phyloP scores from a whole-genome alignment of 805 yeast genomes.

The Wickerhamomyces bovis region DNA sequence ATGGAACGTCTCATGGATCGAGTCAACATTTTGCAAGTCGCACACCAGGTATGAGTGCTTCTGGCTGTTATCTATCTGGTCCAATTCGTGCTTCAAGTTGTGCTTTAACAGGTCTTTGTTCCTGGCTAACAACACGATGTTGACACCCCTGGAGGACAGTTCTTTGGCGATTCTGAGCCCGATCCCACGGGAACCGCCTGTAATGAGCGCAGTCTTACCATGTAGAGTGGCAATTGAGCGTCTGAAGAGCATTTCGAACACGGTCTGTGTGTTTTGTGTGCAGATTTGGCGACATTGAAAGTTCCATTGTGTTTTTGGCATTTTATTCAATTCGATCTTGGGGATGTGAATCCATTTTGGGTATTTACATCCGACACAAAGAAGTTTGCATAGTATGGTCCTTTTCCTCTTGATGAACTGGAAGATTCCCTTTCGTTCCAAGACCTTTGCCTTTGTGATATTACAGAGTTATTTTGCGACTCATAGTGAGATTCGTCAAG shows the following conservation, averaged over 20 bases:
- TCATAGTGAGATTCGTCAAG: no score
- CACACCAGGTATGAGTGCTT: constrained; percentile 13
- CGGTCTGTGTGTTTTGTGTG: neutral
- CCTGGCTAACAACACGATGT: constrained; percentile 46
- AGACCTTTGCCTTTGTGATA: neutral
- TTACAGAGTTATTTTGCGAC: neutral
- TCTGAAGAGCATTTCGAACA: neutral
- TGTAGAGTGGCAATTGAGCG: constrained; percentile 3
- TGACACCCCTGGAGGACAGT: constrained; percentile 47
- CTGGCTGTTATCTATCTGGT: constrained; percentile 9
- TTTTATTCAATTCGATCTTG: no score
- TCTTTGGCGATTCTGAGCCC: constrained; percentile 51
- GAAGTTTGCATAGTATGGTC: neutral
- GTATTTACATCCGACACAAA: neutral
- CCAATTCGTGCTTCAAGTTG: constrained; percentile 14
- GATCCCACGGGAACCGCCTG: constrained; percentile 69
- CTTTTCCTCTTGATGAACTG: neutral
- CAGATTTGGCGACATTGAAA: no score
- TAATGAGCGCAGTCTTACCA: constrained; percentile 43
- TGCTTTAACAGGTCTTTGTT: constrained; percentile 31
- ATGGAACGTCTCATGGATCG: constrained; percentile 6
- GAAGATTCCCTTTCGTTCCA: neutral
- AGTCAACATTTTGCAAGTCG: constrained; percentile 12
- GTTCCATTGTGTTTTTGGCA: no score
- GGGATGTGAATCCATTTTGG: no score